These are phyloP conservation scores for Ustilago esculenta DNA, from an alignment of 1,284 basidiomycete species.

Conservation along the genomic window DNA sequence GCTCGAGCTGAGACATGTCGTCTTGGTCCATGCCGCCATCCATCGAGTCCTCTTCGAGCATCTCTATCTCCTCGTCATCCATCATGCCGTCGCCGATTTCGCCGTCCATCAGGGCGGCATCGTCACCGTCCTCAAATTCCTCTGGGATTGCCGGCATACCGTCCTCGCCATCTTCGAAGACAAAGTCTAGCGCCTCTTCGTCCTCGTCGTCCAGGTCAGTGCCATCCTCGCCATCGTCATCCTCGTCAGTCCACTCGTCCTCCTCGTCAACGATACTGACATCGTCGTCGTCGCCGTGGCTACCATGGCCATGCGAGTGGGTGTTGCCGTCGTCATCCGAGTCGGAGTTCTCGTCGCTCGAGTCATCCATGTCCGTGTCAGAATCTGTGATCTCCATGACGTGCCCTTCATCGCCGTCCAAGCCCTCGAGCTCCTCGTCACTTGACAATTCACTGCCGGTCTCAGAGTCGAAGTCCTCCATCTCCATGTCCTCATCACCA, in stretches of 20 bases:
- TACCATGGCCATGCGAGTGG: conserved; percentile 43
- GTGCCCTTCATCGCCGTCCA: conserved; percentile 61
- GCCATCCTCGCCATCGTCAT: conserved; percentile 42
- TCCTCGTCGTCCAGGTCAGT: conserved; percentile 68
- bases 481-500: conserved; percentile 88
- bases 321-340: conserved; percentile 45
- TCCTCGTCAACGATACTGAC: conserved; percentile 68
- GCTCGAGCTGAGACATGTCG: conserved; percentile 57
- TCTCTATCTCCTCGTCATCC: conserved; percentile 50
- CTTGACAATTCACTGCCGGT: conserved; percentile 54
- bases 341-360: conserved; percentile 36
- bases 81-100: conserved; percentile 32
- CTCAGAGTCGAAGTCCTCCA: conserved; percentile 74
- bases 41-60: conserved; percentile 49
- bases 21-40: conserved; percentile 55
- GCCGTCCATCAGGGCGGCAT: conserved; percentile 23
- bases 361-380: conserved; percentile 48
- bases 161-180: conserved; percentile 44
- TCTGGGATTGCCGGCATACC: conserved; percentile 28
- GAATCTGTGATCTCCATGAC: conserved; percentile 68
- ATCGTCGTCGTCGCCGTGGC: conserved; percentile 36
- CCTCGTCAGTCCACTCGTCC: conserved; percentile 63
- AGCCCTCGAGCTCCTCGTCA: conserved; percentile 69
- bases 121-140: conserved; percentile 42
- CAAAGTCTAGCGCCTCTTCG: conserved; percentile 71